phyloP scores from a whole-genome alignment of 257 asterid species.

The Osmanthus fragrans region DNA sequence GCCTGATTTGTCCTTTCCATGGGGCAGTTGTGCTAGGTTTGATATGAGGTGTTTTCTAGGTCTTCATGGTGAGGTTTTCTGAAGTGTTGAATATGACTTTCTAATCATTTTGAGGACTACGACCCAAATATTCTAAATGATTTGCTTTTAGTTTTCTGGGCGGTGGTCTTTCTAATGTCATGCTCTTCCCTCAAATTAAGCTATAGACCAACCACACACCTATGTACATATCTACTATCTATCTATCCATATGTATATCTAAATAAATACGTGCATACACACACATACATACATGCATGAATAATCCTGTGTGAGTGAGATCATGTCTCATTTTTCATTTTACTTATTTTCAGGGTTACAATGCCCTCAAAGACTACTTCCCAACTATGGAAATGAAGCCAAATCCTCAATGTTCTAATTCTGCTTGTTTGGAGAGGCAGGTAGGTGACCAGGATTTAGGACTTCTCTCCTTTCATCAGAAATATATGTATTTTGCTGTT shows the following conservation, averaged over 20 bases:
- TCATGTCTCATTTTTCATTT: neutral
- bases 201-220: neutral
- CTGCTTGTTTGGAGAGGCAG: slow-evolving; percentile 97
- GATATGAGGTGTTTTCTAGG: neutral
- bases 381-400: slow-evolving; percentile 99
- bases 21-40: neutral
- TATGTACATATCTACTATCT: neutral
- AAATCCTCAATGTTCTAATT: slow-evolving; percentile 88
- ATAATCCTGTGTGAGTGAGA: neutral
- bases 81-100: neutral
- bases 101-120: neutral
- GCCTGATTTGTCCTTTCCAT: neutral
- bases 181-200: neutral
- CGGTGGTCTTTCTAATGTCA: neutral
- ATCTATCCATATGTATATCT: neutral
- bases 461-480: neutral
- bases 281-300: neutral
- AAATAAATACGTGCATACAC: neutral
- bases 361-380: slow-evolving; percentile 92
- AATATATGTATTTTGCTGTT: neutral
- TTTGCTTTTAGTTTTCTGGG: neutral
- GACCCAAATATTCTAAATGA: neutral
- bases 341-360: slow-evolving; percentile 74
- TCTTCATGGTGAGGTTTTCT: neutral
- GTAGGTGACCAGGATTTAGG: slow-evolving; percentile 35